phyloP scores from a whole-genome alignment of 2,329 filamentous ascomycete species.

The Pseudogymnoascus sp. region DNA sequence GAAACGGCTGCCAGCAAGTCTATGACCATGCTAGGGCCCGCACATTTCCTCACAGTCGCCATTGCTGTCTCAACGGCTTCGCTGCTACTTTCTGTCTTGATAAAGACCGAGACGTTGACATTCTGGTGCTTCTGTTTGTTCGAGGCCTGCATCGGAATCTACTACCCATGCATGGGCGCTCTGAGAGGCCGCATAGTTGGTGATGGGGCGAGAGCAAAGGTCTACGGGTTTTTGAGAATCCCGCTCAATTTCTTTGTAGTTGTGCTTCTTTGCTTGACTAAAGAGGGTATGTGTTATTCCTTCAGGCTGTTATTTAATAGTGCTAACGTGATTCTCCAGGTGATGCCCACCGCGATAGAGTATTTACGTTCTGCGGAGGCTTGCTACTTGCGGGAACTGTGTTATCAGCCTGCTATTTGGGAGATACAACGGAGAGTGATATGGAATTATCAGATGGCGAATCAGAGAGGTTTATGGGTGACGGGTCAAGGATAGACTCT shows the following conservation, averaged over 20 bases:
- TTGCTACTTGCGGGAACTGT: slow-evolving; percentile 3
- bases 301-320: neutral
- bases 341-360: neutral
- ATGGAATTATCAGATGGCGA: neutral
- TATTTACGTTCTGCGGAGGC: slow-evolving; percentile 8
- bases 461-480: neutral
- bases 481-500: neutral
- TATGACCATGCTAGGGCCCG: slow-evolving; percentile 22
- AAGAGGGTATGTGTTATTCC: slow-evolving; percentile 29
- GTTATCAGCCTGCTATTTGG: slow-evolving; percentile 1
- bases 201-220: slow-evolving; percentile 42
- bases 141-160: slow-evolving; percentile 48
- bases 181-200: slow-evolving; percentile 47
- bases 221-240: slow-evolving; percentile 49
- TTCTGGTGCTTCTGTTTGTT: slow-evolving; percentile 51
- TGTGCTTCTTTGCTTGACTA: slow-evolving; percentile 36
- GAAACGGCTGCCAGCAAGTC: slow-evolving; percentile 8
- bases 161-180: slow-evolving; percentile 47
- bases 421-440: neutral
- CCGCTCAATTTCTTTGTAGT: slow-evolving; percentile 51
- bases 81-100: slow-evolving; percentile 34
- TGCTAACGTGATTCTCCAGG: neutral
- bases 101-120: slow-evolving; percentile 34
- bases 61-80: slow-evolving; percentile 31
- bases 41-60: slow-evolving; percentile 31